Evolutionary conservation across 2,329 filamentous ascomycete genomes (phyloP), one percentile per base, ranked within the genome.

Genomic region (Parastagonospora avenae): DNA sequence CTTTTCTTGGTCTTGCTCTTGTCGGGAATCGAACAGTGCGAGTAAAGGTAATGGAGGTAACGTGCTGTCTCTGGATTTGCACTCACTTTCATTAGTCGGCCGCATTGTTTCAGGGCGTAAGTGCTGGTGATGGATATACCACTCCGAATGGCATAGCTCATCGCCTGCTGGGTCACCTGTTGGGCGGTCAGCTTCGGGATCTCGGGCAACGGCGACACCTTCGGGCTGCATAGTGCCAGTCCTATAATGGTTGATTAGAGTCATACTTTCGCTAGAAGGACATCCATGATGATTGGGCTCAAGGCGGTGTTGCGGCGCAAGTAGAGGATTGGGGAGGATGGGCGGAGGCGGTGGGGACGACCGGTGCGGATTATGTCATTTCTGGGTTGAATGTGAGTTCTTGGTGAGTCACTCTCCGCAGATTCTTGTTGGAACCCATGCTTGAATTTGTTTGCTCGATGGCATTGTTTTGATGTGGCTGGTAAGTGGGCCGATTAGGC

Each of bases 71-170:
- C 14, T 39, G 37, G 37, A 9, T 29, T 42, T 11, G 12, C 9
- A 16, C 40, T 42, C 9, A 46, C 82, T 74, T 89, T 90, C 51
- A 96, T 79, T 10, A 97, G 77, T 36, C 89, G 85, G 1, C 88
- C 85, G 50, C 89, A 92, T 74, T 96, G 91, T 50, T 85, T 85
- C 56, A 96, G 81, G n/a, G 92, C 90, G 76, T 92, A 96, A 33
- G 82, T 85, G 45, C 91, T 91, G 2, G 92, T 96, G 59, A 96
- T 83, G 42, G 89, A 86, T 60, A 97, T 87, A 42, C 92, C 92
- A 14, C 91, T 78, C 74, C 90, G 82, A 65, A 97, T 92, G 70
- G 92, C 92, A 83, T 94, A 95, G 77, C 91, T 96, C 82, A 95
- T 88, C 42, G 91, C 90, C 77, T 95, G 91, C 62, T 87, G 82